Base-by-base conservation (phyloP, 768 basidiomycete species). In the Suillus hirtellus region DNA sequence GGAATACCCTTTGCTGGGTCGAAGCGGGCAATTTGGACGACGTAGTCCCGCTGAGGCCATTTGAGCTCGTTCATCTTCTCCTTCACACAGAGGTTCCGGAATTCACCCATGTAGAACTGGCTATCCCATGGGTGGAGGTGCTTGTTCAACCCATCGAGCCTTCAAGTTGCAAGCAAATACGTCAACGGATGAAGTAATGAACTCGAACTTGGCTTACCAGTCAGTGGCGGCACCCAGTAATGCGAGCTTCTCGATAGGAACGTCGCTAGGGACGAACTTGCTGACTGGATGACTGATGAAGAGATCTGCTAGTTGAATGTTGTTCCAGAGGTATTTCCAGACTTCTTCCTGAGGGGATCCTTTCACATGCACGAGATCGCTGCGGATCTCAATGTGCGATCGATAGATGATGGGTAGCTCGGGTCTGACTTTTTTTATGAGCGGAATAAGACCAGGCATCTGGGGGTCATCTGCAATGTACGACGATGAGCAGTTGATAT, bases 111-210 rank as follows among this genome's bases (percentile, higher is more conserved):
- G 79, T 94, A 94, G 78, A 75, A 94, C 70, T 92, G 86, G n/a
- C 88, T 82, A 72, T 93, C 91, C 91, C 91, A 93, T 44, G 82
- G 76, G 70, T 79, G 79, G 64, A 95, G 84, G 5, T 92, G 87
- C 81, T 96, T 98, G 87, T 95, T 97, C 68, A 98, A 81, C 43
- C 96, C 96, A 76, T 98, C 96, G 63, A 98, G 87, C 84, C 90
- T 90, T n/a, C n/a, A n/a, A n/a, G n/a, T n/a, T 60, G 10, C 19
- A 34, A 56, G 60, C 38, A 46, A 43, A 58, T 31, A 37, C 61
- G 59, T 60, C n/a, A 66, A 58, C 31, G 58, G 62, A 24, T 19
- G 44, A 17, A 59, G 10, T 21, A 42, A 37, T 54, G 62, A 46
- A 55, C 17, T 37, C 37, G 69, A 69, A 3, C 60, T 67, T 6